These are phyloP conservation scores for Cardamine occulta DNA, from an alignment of 345 rosid genomes.

Conservation along the genomic window DNA sequence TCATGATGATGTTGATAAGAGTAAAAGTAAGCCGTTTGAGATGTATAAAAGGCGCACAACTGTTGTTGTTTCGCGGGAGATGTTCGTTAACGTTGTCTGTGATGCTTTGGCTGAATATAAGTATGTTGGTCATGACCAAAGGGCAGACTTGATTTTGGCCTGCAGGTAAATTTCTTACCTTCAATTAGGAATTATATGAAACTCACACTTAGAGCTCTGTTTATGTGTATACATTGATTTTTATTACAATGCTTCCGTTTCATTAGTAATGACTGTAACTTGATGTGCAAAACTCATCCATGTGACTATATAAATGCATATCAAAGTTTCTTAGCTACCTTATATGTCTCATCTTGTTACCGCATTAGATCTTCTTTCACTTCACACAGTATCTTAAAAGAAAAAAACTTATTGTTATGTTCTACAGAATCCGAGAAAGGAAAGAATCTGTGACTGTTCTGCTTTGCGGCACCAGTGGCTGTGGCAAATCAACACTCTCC, in stretches of 20 bases:
- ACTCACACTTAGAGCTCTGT: neutral
- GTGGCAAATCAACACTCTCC: constrained; percentile 98
- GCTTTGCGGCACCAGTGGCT: constrained; percentile 98
- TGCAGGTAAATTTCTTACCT: constrained; percentile 67
- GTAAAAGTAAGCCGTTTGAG: constrained; percentile 68
- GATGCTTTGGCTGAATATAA: constrained; percentile 85
- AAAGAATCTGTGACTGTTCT: constrained; percentile 95
- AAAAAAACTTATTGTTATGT: neutral
- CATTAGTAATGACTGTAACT: neutral
- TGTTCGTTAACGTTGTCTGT: constrained; percentile 80
- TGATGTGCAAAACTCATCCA: neutral
- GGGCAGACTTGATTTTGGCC: constrained; percentile 93
- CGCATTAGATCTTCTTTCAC: neutral
- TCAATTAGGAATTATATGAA: neutral
- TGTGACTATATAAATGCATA: neutral
- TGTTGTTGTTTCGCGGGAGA: constrained; percentile 65
- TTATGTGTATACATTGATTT: neutral
- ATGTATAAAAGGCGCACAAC: constrained; percentile 86
- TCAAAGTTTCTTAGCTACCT: neutral
- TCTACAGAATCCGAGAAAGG: constrained; percentile 89
- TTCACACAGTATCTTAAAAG: neutral
- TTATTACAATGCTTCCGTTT: neutral
- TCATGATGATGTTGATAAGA: constrained; percentile 46
- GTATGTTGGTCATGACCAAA: constrained; percentile 93
- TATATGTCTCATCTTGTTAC: neutral